Evolutionary conservation across 2,329 filamentous ascomycete species (phyloP), one percentile per base, ranked within the genome.

Genomic region (Zasmidium angulare): DNA sequence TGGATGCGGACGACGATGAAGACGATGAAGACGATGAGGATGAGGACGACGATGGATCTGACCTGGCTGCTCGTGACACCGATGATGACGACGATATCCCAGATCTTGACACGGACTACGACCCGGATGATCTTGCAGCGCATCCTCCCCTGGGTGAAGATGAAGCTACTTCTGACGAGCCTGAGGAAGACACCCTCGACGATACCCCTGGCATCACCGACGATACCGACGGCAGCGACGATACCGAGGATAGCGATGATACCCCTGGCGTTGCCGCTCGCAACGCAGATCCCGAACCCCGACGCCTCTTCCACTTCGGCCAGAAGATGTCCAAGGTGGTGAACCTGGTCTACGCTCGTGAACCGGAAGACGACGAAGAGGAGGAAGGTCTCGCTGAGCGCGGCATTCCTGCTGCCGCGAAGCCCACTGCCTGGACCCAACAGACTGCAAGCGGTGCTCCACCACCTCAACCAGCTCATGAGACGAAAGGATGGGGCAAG

Each of bases 131-230:
- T 85, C 63, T 87, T 85, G 19, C 85, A 84, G 36, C 77, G 75
- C 74, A 90, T 87, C 24, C 90, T 81, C 1, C 87, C 86, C 26
- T 77, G 71, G 67, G 89, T 85, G 76, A 90, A 89, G 62, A 82
- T 79, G 64, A 43, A 43, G 36, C 11, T 3, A 7, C 36, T 3
- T 17, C 36, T 43, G 36, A 43, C 3, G 6, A 43, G n/a, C 36
- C 36, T 17, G 36, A 43, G n/a, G 36, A 43, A 43, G 36, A 43
- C 36, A 43, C 36, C 6, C 29, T 36, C 29, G 29, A 36, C 29
- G 14, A 7, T 14, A 36, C 29, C 29, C 29, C 29, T n/a, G n/a
- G n/a, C n/a, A n/a, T n/a, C n/a, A n/a, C n/a, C n/a, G n/a, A n/a
- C n/a, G n/a, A n/a, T n/a, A n/a, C n/a, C n/a, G n/a, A n/a, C n/a